Evolutionary conservation across 2,329 filamentous ascomycete species (phyloP), one percentile per base, ranked within the genome.

Genomic region (Xylariaceae sp.): DNA sequence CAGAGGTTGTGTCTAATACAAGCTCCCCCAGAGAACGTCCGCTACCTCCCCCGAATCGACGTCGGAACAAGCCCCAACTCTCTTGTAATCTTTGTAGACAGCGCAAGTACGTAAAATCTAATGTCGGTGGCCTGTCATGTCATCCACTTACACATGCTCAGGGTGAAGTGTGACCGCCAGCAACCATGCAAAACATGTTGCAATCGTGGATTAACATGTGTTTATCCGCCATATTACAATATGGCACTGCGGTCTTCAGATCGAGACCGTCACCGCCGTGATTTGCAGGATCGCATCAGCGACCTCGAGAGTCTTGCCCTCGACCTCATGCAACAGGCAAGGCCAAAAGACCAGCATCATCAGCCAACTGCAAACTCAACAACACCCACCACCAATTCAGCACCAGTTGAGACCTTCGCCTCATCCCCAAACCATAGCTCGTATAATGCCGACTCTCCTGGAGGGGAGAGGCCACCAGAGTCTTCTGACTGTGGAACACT

Each of bases 401-500:
- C 29, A 7, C 40, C 40, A 42, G 21, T 40, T 7, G 53, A 52
- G 20, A 18, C 26, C 18, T 40, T 51, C 18, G 46, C 23, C 23
- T 26, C 23, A 26, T 9, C 9, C 9, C 23, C 23, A 9, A 26
- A 9, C 23, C 23, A 61, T 12, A 50, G 20, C 16, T 58, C 49
- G 6, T 49, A 55, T n/a, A 57, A 59, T 18, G 29, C 43, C 2
- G 41, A 20, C 18, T 41, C n/a, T 14, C 10, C 47, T 44, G 37
- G 50, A n/a, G 20, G 53, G 6, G 32, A 32, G 14, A 44, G 45
- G 53, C 56, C 61, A 19, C 54, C 54, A 20, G 44, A 52, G 2
- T 54, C 53, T 0, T 67, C 72, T 0, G 71, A 74, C 2, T 63
- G 57, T 19, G 72, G 73, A 0, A 75, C 64, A 44, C 66, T 77